Evolutionary conservation across 176 grass and related monocot genomes (phyloP), one percentile per base, ranked within the genome.

Genomic region (Lolium perenne): DNA sequence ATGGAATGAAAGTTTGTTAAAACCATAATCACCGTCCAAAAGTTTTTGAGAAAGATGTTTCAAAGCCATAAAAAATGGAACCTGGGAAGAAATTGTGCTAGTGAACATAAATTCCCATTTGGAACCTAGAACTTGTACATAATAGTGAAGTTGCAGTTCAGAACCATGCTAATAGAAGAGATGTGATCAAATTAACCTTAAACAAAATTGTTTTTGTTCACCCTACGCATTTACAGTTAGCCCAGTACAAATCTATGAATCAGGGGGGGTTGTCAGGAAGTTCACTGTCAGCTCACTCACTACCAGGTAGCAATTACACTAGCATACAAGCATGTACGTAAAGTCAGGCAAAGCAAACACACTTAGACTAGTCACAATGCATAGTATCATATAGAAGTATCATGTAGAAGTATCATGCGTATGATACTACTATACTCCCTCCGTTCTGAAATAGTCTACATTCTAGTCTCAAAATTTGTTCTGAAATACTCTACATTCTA

Each of bases 181-280:
- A 59, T 14, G n/a, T 15, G 55, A 25, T 49, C 10, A 46, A 57
- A 88, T 56, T 20, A 88, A 29, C 18, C 25, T 21, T 35, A 81
- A 69, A 40, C 40, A 86, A 86, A 89, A 77, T 38, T 82, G 23
- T 16, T 81, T 49, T 41, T 56, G 45, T 73, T 35, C 14, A 60
- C n/a, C 80, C 79, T 83, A 89, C 83, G 62, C 57, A 86, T 86
- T 60, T 89, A 89, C 87, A 86, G 20, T 89, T 83, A 76, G 20
- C 32, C 48, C 65, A 79, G 26, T 61, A 74, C 40, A 83, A 65
- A 79, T 29, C 45, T 86, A 86, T 45, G 15, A 68, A 81, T 13
- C 82, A 22, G 73, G 14, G 55, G n/a, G 53, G 41, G 18, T 7
- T 56, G 47, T 43, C 68, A 51, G 8, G 15, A 45, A 22, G 8